phyloP scores from a whole-genome alignment of 2,329 filamentous ascomycete species.

The Diplodia seriata region DNA sequence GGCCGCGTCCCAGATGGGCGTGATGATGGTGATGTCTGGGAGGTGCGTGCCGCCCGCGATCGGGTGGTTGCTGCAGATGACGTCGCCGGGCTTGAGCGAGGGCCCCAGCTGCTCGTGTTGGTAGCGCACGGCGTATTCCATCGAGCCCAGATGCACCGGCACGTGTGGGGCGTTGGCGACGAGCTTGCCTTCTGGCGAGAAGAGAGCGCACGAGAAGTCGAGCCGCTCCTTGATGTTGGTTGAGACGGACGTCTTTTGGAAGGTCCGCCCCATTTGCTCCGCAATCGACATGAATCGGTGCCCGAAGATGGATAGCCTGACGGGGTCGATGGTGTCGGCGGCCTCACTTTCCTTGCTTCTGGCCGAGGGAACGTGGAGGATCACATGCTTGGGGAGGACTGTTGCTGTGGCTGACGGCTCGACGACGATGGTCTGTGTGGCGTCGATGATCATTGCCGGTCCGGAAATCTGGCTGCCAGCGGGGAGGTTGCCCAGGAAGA shows the following conservation, averaged over 20 bases:
- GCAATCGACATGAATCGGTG: constrained; percentile 67
- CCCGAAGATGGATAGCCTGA: constrained; percentile 62
- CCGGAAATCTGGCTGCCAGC: constrained; percentile 33
- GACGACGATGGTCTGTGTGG: constrained; percentile 56
- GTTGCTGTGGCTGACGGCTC: constrained; percentile 41
- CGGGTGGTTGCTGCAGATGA: constrained; percentile 52
- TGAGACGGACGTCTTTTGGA: constrained; percentile 63
- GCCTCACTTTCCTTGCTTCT: constrained; percentile 43
- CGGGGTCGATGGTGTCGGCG: constrained; percentile 52
- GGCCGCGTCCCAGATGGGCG: constrained; percentile 47
- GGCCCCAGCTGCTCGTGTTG: constrained; percentile 48
- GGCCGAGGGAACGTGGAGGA: constrained; percentile 46
- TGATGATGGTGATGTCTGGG: constrained; percentile 53
- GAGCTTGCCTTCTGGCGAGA: constrained; percentile 52
- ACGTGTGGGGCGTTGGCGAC: constrained; percentile 54
- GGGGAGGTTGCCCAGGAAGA: constrained; percentile 37
- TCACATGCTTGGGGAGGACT: constrained; percentile 46
- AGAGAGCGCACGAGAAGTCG: constrained; percentile 55
- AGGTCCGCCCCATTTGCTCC: constrained; percentile 64
- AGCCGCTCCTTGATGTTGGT: constrained; percentile 56
- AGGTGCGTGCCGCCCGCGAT: constrained; percentile 51
- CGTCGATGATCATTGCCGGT: constrained; percentile 47
- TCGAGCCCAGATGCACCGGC: constrained; percentile 53
- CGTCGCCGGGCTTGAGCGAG: constrained; percentile 50
- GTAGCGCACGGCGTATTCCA: constrained; percentile 52